Percentiles rank a stretch among this genome's conserved stretches.
phyloP scores from a whole-genome alignment of 495 filamentous ascomycete genomes.

The Lasiosphaeria ovina region DNA sequence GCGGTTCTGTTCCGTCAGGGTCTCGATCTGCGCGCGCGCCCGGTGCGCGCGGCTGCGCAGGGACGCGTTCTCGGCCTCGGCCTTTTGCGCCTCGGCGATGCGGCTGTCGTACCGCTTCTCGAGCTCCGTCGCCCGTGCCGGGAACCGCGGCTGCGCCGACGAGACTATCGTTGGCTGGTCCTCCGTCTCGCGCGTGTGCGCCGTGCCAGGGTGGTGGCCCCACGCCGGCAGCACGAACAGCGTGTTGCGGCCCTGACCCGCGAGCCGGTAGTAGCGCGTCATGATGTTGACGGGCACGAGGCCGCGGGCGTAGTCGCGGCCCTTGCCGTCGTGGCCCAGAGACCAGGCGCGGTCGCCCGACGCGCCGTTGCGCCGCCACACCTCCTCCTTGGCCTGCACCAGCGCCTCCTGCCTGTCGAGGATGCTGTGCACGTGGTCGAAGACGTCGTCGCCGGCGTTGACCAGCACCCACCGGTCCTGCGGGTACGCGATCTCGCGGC shows the following conservation, averaged over 20 bases:
- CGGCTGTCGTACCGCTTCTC: constrained; percentile 31
- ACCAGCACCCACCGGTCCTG: constrained; percentile 54
- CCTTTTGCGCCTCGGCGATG: constrained; percentile 3
- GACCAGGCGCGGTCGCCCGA: constrained; percentile 32
- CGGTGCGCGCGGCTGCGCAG: constrained; percentile 8
- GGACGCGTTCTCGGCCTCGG: constrained; percentile 15
- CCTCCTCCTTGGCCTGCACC: constrained; percentile 26
- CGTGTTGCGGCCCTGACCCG: constrained; percentile 34
- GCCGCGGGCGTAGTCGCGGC: constrained; percentile 31
- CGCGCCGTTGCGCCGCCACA: constrained; percentile 25
- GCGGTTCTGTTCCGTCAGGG: constrained; percentile 22
- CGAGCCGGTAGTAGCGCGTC: constrained; percentile 48
- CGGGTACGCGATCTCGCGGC: constrained; percentile 42
- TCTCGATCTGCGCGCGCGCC: constrained; percentile 11
- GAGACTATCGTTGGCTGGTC: constrained; percentile 45
- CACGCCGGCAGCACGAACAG: constrained; percentile 53
- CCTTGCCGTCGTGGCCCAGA: constrained; percentile 15
- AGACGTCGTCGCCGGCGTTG: constrained; percentile 51
- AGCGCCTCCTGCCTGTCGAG: constrained; percentile 45
- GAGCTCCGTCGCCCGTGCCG: constrained; percentile 32
- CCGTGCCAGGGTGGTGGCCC: constrained; percentile 41
- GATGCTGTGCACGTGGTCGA: constrained; percentile 38
- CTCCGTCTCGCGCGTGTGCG: constrained; percentile 41
- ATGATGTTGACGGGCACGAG: constrained; percentile 42
- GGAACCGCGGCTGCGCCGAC: constrained; percentile 35